A percentile compares a stretch with the other conserved stretches of the same genome.
These are phyloP conservation scores for Neofusicoccum parvum DNA, from an alignment of 2,329 filamentous ascomycete genomes.

Conservation along the genomic window DNA sequence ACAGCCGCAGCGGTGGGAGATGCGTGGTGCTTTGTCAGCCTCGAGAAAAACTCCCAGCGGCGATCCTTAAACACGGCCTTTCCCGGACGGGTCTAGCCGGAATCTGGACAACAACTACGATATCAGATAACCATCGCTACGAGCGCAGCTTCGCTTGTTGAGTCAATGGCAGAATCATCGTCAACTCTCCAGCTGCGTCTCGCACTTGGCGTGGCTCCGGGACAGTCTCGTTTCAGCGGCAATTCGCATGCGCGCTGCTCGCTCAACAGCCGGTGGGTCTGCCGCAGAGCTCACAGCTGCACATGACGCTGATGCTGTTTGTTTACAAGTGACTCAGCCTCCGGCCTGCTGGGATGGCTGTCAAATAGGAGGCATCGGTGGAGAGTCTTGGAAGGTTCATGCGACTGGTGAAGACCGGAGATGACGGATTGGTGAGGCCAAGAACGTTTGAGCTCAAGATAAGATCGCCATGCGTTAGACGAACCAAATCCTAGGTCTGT, in stretches of 20 bases:
- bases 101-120: not conserved
- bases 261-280: too few species aligned
- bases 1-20: too few species aligned
- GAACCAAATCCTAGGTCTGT: not conserved
- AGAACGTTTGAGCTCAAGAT: not conserved
- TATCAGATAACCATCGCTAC: not conserved
- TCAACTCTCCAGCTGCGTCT: too few species aligned
- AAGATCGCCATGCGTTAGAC: not conserved
- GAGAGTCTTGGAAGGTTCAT: not conserved
- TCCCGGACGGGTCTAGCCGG: not conserved
- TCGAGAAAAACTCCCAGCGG: not conserved
- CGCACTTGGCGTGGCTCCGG: too few species aligned
- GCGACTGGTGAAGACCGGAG: not conserved
- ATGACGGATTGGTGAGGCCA: not conserved
- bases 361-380: not conserved
- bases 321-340: too few species aligned
- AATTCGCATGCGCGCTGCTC: too few species aligned
- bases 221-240: too few species aligned
- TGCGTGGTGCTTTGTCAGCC: not conserved
- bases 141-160: too few species aligned
- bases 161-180: too few species aligned
- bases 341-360: too few species aligned
- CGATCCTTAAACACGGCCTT: not conserved
- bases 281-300: not conserved
- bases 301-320: not conserved